Percentiles rank a stretch among this genome's conserved stretches.
Evolutionary conservation across 2,329 filamentous ascomycete species (phyloP).

Genomic region (Colletotrichum destructivum): DNA sequence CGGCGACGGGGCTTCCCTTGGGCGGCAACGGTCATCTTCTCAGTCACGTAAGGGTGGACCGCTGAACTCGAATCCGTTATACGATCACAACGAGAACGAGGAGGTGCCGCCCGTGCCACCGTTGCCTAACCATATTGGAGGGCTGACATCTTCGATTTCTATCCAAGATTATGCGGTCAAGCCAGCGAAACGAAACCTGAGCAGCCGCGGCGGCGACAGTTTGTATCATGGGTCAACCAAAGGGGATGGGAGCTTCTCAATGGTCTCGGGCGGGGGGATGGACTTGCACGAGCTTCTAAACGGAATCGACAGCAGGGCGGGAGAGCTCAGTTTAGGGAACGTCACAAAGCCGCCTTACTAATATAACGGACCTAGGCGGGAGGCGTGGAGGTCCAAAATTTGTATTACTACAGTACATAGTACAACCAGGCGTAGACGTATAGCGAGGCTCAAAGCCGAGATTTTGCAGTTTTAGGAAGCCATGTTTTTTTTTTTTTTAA

Average conservation of each 20-base stretch:
- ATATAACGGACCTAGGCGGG: slow-evolving; percentile 46
- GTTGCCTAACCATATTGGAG: slow-evolving; percentile 58
- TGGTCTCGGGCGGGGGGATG: slow-evolving; percentile 56
- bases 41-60: slow-evolving; percentile 57
- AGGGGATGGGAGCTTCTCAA: slow-evolving; percentile 50
- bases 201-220: slow-evolving; percentile 61
- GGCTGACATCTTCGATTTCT: slow-evolving; percentile 50
- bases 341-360: slow-evolving; percentile 66
- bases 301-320: slow-evolving; percentile 65
- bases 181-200: slow-evolving; percentile 54
- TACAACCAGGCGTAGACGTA: slow-evolving; percentile 35
- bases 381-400: slow-evolving; percentile 8
- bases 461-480: slow-evolving; percentile 29
- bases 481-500: not conserved
- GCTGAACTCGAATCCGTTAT: slow-evolving; percentile 60
- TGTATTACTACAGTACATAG: slow-evolving; percentile 31
- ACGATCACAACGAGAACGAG: slow-evolving; percentile 51
- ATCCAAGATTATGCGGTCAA: slow-evolving; percentile 56
- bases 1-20: slow-evolving; percentile 47
- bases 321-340: slow-evolving; percentile 62
- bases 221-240: slow-evolving; percentile 41
- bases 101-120: slow-evolving; percentile 72
- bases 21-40: slow-evolving; percentile 53
- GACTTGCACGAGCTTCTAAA: slow-evolving; percentile 65
- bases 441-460: slow-evolving; percentile 40